These are phyloP conservation scores for Yamadazyma endophytica DNA, from an alignment of 805 yeast species.

Conservation along the genomic window DNA sequence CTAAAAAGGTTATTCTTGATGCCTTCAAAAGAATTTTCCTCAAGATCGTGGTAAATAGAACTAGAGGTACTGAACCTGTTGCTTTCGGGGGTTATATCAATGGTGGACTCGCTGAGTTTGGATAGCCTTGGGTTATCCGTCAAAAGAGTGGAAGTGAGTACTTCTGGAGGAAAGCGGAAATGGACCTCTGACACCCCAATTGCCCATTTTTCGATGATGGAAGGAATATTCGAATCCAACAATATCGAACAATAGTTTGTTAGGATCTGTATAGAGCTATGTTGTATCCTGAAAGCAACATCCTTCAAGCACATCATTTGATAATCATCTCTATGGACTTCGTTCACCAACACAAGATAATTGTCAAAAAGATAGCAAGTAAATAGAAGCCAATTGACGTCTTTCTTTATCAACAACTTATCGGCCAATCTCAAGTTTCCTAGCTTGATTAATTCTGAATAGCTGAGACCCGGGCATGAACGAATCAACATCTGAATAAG, in stretches of 20 bases:
- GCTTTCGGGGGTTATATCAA: not conserved
- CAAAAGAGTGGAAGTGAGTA: slow-evolving; percentile 28
- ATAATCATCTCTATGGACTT: not conserved
- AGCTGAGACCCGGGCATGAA: slow-evolving; percentile 17
- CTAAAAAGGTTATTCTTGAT: too few species aligned
- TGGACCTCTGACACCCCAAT: slow-evolving; percentile 33
- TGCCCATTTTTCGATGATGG: slow-evolving; percentile 43
- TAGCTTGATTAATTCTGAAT: slow-evolving; percentile 22
- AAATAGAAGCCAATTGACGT: slow-evolving; percentile 3
- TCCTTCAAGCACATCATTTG: slow-evolving; percentile 2
- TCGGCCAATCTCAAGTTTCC: slow-evolving; percentile 38
- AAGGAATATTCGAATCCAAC: slow-evolving; percentile 23
- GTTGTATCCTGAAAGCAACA: slow-evolving; percentile 6
- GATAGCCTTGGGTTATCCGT: not conserved
- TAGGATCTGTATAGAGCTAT: slow-evolving; percentile 4
- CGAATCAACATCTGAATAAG: slow-evolving; percentile 26
- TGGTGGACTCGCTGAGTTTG: slow-evolving; percentile 4
- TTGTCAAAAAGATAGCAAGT: slow-evolving; percentile 32
- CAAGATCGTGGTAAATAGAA: too few species aligned
- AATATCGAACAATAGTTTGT: slow-evolving; percentile 9
- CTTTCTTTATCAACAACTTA: slow-evolving; percentile 17
- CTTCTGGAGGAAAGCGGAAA: slow-evolving; percentile 29
- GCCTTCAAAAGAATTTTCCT: too few species aligned
- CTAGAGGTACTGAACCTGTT: not conserved
- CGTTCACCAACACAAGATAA: slow-evolving; percentile 18